Evolutionary conservation across 148 eudicot species (phyloP).

Genomic region (Fagopyrum tataricum): DNA sequence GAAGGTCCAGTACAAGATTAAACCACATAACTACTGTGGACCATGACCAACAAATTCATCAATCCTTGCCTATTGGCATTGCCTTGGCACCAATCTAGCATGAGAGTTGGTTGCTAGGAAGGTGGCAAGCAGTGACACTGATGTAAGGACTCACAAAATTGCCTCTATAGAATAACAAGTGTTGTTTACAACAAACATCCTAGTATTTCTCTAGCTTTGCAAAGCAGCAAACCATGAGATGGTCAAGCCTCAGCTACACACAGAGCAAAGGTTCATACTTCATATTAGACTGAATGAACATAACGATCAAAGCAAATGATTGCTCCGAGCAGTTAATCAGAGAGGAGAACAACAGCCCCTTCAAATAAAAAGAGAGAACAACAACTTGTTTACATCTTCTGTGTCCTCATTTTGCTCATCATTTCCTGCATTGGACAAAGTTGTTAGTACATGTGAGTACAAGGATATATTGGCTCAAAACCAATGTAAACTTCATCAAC

Average conservation of each 20-base stretch:
- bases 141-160: too few species aligned
- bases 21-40: not conserved
- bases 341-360: not conserved
- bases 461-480: not conserved
- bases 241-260: not conserved
- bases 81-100: not conserved
- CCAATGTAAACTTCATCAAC: not conserved
- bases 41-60: not conserved
- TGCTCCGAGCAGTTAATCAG: not conserved
- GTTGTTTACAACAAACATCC: not conserved
- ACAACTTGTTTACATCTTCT: constrained; percentile 63
- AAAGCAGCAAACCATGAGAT: not conserved
- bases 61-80: not conserved
- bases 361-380: constrained; percentile 38
- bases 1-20: not conserved
- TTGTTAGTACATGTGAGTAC: constrained; percentile 12
- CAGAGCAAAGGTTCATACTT: not conserved
- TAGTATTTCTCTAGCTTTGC: not conserved
- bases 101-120: not conserved
- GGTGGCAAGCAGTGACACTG: not conserved
- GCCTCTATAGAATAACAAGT: not conserved
- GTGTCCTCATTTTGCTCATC: constrained; percentile 35
- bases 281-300: not conserved
- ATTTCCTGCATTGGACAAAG: constrained; percentile 24
- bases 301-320: not conserved